Conservation (phyloP, 257 asterid species). For the Knoxia roxburghii region DNA sequence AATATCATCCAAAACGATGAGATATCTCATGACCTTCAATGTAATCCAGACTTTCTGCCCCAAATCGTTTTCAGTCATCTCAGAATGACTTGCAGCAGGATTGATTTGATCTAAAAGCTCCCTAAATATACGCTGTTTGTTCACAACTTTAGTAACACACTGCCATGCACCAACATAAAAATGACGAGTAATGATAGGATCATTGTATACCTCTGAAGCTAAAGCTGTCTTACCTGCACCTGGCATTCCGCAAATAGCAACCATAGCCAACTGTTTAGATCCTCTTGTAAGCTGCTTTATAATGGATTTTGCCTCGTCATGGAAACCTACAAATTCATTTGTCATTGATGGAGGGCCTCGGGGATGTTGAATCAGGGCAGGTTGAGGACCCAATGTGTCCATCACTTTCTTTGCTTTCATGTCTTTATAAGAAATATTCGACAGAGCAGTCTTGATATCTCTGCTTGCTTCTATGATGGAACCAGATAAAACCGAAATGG, state of each 20-base stretch:
- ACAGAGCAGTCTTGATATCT: neutral
- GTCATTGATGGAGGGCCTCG: neutral
- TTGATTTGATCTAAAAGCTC: too few relatives aligned
- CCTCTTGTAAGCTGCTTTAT: neutral
- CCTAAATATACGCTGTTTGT: too few relatives aligned
- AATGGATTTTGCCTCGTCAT: neutral
- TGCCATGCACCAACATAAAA: neutral
- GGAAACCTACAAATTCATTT: neutral
- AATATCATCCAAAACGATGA: neutral
- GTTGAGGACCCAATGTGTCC: slow-evolving; percentile 9
- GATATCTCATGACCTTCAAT: neutral
- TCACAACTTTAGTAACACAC: neutral
- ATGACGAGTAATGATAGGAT: neutral
- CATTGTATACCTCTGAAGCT: neutral
- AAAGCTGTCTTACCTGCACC: slow-evolving; percentile 14
- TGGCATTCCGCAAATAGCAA: slow-evolving; percentile 8
- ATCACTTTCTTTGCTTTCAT: neutral
- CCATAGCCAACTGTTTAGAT: neutral
- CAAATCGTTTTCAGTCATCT: too few relatives aligned
- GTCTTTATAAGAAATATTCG: slow-evolving; percentile 1
- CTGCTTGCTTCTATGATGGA: neutral
- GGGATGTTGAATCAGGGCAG: too few relatives aligned
- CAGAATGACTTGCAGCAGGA: too few relatives aligned
- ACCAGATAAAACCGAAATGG: too few relatives aligned
- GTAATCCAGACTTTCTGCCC: too few relatives aligned